These are phyloP conservation scores for Phaeotremella fagi DNA, from an alignment of 768 basidiomycete genomes.

Conservation along the genomic window DNA sequence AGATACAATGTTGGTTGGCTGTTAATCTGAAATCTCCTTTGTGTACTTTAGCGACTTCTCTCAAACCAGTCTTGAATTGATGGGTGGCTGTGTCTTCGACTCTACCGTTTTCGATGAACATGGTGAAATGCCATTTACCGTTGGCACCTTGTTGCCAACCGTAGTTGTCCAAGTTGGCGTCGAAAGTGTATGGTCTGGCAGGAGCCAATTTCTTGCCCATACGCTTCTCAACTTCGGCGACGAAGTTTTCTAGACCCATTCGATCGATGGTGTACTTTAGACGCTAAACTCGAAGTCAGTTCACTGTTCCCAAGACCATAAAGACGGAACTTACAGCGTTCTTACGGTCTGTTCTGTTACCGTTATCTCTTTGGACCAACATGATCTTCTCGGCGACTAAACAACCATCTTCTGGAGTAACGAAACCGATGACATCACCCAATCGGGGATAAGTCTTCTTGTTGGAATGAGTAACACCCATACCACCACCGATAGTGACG, in stretches of 20 bases:
- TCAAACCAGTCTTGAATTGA: slow-evolving; percentile 86
- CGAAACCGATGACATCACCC: slow-evolving; percentile 86
- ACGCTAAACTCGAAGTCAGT: too few species aligned
- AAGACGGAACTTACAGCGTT: slow-evolving; percentile 57
- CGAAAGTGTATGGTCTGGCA: slow-evolving; percentile 71
- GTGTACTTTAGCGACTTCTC: slow-evolving; percentile 89
- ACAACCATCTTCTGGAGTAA: slow-evolving; percentile 76
- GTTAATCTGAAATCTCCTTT: slow-evolving; percentile 91
- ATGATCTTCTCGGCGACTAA: slow-evolving; percentile 88
- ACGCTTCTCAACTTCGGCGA: slow-evolving; percentile 79
- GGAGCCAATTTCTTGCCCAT: slow-evolving; percentile 74
- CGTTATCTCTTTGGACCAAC: slow-evolving; percentile 89
- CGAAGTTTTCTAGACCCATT: slow-evolving; percentile 83
- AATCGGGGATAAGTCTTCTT: slow-evolving; percentile 97
- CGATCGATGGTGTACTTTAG: slow-evolving; percentile 97
- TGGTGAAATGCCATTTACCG: slow-evolving; percentile 82
- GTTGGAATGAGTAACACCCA: slow-evolving; percentile 98
- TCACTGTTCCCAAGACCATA: too few species aligned
- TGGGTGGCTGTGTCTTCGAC: slow-evolving; percentile 80
- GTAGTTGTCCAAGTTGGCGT: slow-evolving; percentile 85
- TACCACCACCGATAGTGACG: slow-evolving; percentile 88
- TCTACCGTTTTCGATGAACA: slow-evolving; percentile 96
- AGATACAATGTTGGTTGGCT: slow-evolving; percentile 86
- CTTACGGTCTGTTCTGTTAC: slow-evolving; percentile 74
- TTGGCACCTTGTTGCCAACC: slow-evolving; percentile 88